Base-by-base conservation (phyloP, 2,329 filamentous ascomycete genomes). In the Aspergillus awamori region DNA sequence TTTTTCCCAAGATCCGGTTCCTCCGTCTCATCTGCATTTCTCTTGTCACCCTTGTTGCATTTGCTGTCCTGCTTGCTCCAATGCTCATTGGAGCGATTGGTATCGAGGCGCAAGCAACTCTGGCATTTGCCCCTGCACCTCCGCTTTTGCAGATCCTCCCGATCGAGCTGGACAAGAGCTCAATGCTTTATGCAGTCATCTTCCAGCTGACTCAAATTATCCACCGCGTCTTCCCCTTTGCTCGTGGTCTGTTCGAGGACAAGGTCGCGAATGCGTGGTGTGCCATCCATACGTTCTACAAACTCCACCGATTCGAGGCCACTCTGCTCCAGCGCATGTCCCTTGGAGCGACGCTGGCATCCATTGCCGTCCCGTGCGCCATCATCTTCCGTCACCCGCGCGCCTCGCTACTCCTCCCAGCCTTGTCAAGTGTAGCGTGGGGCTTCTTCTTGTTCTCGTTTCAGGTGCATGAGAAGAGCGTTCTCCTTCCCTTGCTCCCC, bases 261-360 rank as follows among this genome's bases (percentile, higher is more conserved):
- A 99, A 99, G 78, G 96, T 99, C 20, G 95, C 95, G 71, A 99
- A 99, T 74, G 90, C 97, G 71, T 99, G 95, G 95, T 99, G 95
- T 74, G 89, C 93, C 4, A 83, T 94, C 59, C 96, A 98, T 74
- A 89, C 95, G 0, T 83, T 96, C 58, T 83, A 97, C 79, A 99
- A 99, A 79, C 86, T 99, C 39, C 86, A 90, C 64, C 81, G 86
- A 17, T 95, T 92, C 67, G 87, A 91, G 0, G 77, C 87, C 2
- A 83, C 85, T 7, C 75, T 92, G 5, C 85, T 99, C 30, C 92
- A 96, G 73, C 86, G 86, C 57, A 86, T 87, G 1, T 92, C 95
- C 2, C 83, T 97, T 1, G 79, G 84, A 0, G 84, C 89, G 1
- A 99, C 95, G 0, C 79, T 96, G 2, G 81, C 83, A 1, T 87